Evolutionary conservation across 2,329 filamentous ascomycete genomes (phyloP), one percentile per base, ranked within the genome.

Genomic region (Nigrograna mackinnonii): DNA sequence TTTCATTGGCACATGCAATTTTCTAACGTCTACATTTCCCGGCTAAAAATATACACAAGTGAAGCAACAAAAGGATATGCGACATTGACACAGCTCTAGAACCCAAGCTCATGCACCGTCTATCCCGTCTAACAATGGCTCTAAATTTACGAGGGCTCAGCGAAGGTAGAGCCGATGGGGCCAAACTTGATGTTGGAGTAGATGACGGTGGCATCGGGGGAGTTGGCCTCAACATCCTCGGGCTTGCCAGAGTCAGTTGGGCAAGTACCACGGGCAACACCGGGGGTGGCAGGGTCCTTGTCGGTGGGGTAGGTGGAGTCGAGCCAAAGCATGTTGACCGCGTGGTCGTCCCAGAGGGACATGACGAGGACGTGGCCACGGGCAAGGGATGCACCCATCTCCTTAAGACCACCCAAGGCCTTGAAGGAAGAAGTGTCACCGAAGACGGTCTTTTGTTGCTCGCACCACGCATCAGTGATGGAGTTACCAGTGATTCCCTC

Each of bases 301-400:
- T 64, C 58, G 46, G 73, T 71, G 36, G 85, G 84, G 73, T 79
- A 86, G 62, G 72, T 79, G 47, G 79, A 80, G 73, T 89, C 86
- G 56, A 90, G 79, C 86, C 86, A 89, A 58, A 86, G 78, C 85
- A 89, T 89, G 70, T 85, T 78, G 58, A 79, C 71, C 46, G 79
- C 68, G 68, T 87, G 79, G 70, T 88, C 85, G 60, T 86, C 81
- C 77, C 77, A 80, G 45, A 84, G 69, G 18, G 73, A 77, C 74
- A 87, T 76, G 52, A 85, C 82, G 12, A 87, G 74, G 26, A 85
- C 83, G 79, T 86, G 83, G 24, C 82, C 82, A 22, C 74, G 55
- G 5, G 65, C 61, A 30, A 86, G 67, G 18, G 80, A 82, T 1
- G 70, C 61, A 48, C 76, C 74, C 76, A 87, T 81, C 31, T 66